phyloP scores from a whole-genome alignment of 768 basidiomycete species.

The Psilocybe cyanescens region DNA sequence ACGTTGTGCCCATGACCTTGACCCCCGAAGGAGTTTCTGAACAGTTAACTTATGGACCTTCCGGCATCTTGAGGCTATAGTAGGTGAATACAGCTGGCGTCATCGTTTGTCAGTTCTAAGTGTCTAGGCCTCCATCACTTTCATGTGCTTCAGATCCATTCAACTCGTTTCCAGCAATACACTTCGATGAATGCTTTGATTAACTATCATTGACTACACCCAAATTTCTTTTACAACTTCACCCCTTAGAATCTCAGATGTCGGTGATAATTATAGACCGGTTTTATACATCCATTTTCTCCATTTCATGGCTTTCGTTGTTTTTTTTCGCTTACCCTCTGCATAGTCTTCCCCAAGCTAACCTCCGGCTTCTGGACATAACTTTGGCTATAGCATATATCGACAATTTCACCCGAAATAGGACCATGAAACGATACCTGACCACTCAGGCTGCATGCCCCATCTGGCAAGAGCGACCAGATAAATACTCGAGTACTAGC shows the following conservation, averaged over 20 bases:
- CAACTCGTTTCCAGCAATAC: background rate
- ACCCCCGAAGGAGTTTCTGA: background rate
- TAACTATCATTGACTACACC: background rate
- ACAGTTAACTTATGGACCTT: background rate
- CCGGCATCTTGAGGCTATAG: no score
- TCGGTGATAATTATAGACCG: background rate
- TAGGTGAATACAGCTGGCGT: no score
- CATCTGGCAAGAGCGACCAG: background rate
- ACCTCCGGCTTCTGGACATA: no score
- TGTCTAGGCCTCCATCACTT: background rate
- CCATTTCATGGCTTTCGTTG: background rate
- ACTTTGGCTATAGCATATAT: background rate
- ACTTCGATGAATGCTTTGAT: background rate
- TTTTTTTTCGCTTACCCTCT: background rate
- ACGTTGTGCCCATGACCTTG: background rate
- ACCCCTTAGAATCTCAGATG: background rate
- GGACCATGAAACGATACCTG: background rate
- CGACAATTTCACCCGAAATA: background rate
- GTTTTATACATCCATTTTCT: background rate
- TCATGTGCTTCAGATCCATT: background rate
- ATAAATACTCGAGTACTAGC: constrained; percentile 8
- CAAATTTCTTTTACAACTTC: background rate
- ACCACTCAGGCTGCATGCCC: background rate
- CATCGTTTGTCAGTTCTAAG: background rate
- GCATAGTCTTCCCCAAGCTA: no score